Evolutionary conservation across 306 rosid species (phyloP).

Genomic region (Dalbergia cultrata): DNA sequence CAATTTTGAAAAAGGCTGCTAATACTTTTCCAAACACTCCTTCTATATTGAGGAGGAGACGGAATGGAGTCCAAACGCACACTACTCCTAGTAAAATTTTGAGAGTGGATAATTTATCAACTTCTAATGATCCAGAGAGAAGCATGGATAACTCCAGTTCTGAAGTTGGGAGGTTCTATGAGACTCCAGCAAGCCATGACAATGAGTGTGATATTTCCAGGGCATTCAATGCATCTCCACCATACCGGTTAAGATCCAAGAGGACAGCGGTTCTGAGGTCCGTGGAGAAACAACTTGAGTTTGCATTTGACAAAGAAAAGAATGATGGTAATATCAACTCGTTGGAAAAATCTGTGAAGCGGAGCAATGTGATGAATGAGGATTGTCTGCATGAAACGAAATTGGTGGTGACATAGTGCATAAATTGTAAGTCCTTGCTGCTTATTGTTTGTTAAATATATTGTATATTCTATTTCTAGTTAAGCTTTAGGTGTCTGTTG

Average conservation of each 20-base stretch:
- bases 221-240: constrained; percentile 93
- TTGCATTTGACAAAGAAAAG: constrained; percentile 76
- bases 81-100: constrained; percentile 53
- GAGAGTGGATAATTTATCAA: constrained; percentile 48
- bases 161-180: constrained; percentile 53
- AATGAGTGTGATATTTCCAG: constrained; percentile 51
- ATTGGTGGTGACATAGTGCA: constrained; percentile 65
- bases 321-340: constrained; percentile 53
- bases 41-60: constrained; percentile 89
- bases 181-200: constrained; percentile 62
- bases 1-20: constrained; percentile 88
- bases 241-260: constrained; percentile 85
- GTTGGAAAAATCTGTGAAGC: constrained; percentile 53
- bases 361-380: constrained; percentile 50
- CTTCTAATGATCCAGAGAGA: constrained; percentile 55
- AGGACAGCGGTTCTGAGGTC: constrained; percentile 82
- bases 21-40: constrained; percentile 90
- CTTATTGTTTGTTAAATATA: constrained; percentile 31
- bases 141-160: constrained; percentile 52
- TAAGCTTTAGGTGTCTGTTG: constrained; percentile 20
- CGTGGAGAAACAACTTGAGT: constrained; percentile 92
- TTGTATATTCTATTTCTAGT: constrained; percentile 26
- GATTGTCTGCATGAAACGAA: constrained; percentile 64
- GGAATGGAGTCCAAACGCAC: constrained; percentile 50
- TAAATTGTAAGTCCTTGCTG: constrained; percentile 58